These are phyloP conservation scores for Blastobotrys ciferrii DNA, from an alignment of 1,139 yeast species.

Conservation along the genomic window DNA sequence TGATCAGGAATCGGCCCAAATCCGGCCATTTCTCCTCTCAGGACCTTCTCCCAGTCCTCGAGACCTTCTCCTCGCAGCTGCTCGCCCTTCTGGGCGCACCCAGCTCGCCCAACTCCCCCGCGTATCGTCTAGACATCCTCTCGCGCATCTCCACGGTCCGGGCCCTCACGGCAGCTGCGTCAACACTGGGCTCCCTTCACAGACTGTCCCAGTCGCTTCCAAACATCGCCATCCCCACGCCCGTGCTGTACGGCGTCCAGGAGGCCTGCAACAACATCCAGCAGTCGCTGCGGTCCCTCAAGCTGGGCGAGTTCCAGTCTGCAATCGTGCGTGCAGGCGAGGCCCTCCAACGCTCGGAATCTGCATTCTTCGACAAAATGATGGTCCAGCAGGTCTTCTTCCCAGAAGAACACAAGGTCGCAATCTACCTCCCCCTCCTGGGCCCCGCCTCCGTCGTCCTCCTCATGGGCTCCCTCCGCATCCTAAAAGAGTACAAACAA, in stretches of 20 bases:
- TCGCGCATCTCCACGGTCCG: conserved; percentile 56
- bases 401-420: conserved; percentile 92
- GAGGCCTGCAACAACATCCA: conserved; percentile 42
- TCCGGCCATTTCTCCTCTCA: conserved; percentile 37
- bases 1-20: conserved; percentile 30
- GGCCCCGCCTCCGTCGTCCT: conserved; percentile 84
- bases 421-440: conserved; percentile 82
- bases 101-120: conserved; percentile 52
- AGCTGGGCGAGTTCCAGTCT: conserved; percentile 39
- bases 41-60: conserved; percentile 59
- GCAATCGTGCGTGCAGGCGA: conserved; percentile 56
- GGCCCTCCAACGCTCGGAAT: conserved; percentile 58
- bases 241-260: conserved; percentile 52
- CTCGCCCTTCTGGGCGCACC: conserved; percentile 73
- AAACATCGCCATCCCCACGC: conserved; percentile 77
- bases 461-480: conserved; percentile 51
- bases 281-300: conserved; percentile 36
- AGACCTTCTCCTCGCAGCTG: conserved; percentile 71
- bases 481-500: conserved; percentile 39
- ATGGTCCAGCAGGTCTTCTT: conserved; percentile 94
- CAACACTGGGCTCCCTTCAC: conserved; percentile 66
- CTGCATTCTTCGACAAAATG: conserved; percentile 86
- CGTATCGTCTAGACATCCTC: conserved; percentile 62
- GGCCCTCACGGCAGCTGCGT: conserved; percentile 50
- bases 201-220: conserved; percentile 66